Base-by-base conservation (phyloP, 768 basidiomycete species). In the Leccinum ochraceum region DNA sequence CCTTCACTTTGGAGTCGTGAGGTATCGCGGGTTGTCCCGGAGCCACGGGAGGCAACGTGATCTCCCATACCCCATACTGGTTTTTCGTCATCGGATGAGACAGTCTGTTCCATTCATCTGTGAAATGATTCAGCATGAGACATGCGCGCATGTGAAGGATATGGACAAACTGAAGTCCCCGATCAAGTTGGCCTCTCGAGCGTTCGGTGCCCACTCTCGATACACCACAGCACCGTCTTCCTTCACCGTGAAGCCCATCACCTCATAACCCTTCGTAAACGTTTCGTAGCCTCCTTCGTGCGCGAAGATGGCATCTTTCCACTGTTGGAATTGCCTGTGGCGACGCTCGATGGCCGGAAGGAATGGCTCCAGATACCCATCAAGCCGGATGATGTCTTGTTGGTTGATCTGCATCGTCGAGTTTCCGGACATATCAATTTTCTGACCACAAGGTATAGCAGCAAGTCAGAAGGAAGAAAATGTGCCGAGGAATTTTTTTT, bases 121-220 rank as follows among this genome's bases (percentile, higher is more conserved):
- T 24, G 49, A 30, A 48, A 13, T 14, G 14, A 53, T 42, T 63
- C n/a, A 57, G 39, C 37, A 58, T 32, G 56, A 65, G 53, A 46
- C 26, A 34, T 54, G 11, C 37, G 28, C 34, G 46, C 28, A 46
- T 42, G 50, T 46, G 53, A 30, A 48, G 56, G 22, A 11, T 30
- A 10, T 55, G 34, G 52, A 85, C 94, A 75, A 65, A 98, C 95
- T 99, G 80, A 99, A 99, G 51, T 99, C 96, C 49, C 97, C 97
- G 67, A 94, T 94, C 59, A 99, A 76, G 71, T 78, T 82, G 3
- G 95, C 96, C 67, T 89, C 87, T 50, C 69, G 77, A 17, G 90
- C 95, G 66, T 91, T 92, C 0, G 97, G 95, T 9, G 97, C 96
- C 97, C 97, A 99, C 73, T 99, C 97, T 67, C 92, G 81, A 75